phyloP scores from a whole-genome alignment of 306 rosid genomes.

The Cercis canadensis region DNA sequence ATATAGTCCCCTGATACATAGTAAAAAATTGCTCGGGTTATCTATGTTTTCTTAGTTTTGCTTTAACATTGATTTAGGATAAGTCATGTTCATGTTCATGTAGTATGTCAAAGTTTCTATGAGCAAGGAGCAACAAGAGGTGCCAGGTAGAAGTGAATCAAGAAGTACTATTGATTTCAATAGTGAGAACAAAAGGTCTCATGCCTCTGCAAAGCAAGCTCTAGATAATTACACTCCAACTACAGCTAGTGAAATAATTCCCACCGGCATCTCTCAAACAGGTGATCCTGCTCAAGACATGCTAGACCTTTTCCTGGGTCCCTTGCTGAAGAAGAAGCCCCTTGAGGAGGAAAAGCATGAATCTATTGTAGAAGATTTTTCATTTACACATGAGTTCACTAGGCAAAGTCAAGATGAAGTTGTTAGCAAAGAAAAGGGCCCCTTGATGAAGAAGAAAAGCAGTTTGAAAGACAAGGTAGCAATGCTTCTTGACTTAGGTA shows the following conservation, averaged over 20 bases:
- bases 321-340: slow-evolving; percentile 61
- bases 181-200: slow-evolving; percentile 34
- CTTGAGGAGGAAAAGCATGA: slow-evolving; percentile 49
- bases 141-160: slow-evolving; percentile 34
- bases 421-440: slow-evolving; percentile 49
- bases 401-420: slow-evolving; percentile 42
- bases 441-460: slow-evolving; percentile 60
- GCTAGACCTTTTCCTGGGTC: slow-evolving; percentile 81
- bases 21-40: slow-evolving; percentile 16
- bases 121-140: slow-evolving; percentile 40
- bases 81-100: slow-evolving; percentile 24
- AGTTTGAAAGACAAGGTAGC: slow-evolving; percentile 73
- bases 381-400: slow-evolving; percentile 41
- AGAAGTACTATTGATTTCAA: slow-evolving; percentile 39
- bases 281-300: slow-evolving; percentile 82
- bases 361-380: slow-evolving; percentile 35
- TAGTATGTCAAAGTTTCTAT: slow-evolving; percentile 65
- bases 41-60: neutral
- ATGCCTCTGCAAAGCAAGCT: slow-evolving; percentile 34
- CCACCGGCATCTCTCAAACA: slow-evolving; percentile 35
- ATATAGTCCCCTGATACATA: slow-evolving; percentile 14
- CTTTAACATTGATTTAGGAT: slow-evolving; percentile 4
- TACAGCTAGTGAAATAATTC: slow-evolving; percentile 39
- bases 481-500: slow-evolving; percentile 59
- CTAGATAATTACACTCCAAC: slow-evolving; percentile 38